Evolutionary conservation across 2,329 filamentous ascomycete genomes (phyloP), one percentile per base, ranked within the genome.

Genomic region (Trichoderma cornu-damae): DNA sequence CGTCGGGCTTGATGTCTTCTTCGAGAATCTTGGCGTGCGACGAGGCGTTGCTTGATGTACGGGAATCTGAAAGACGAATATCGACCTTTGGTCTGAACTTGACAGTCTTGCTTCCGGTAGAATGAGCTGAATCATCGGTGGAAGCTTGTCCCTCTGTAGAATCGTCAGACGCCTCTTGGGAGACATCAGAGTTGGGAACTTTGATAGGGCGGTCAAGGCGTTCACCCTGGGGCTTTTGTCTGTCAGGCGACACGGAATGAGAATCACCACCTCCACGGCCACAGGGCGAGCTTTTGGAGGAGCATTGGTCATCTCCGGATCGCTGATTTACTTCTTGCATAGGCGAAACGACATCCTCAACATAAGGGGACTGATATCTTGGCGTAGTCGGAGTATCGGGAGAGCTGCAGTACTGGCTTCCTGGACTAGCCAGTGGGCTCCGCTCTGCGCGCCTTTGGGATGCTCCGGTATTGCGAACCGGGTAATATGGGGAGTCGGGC

Each of bases 361-460:
- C 61, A 43, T 67, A 68, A 24, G 67, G 67, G 8, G 66, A 42
- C 28, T 61, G 63, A 35, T 68, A 68, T 46, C 60, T 62, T 6
- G 43, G 37, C 14, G n/a, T 42, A 7, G 20, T 28, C 3, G 53
- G 37, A 20, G 42, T 43, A 14, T 35, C n/a, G 5, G 14, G 35
- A 35, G 46, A 52, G 37, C 42, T 34, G 34, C 37, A 26, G 14
- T 51, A 58, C 34, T 47, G 32, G 16, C 32, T 22, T 40, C 24
- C 49, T 24, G 53, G 26, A 12, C 59, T 57, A 14, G 50, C 32
- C 1, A 60, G 58, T 8, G 62, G 57, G 9, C 61, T 61, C 22
- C 69, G 60, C 42, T 70, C 63, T 18, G 65, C 66, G 50, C 69
- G 64, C 9, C 69, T 67, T 14, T 64, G 62, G 22, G 65, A 62